Conservation (phyloP, 768 basidiomycete species). For the Leccinellum rugosiceps region DNA sequence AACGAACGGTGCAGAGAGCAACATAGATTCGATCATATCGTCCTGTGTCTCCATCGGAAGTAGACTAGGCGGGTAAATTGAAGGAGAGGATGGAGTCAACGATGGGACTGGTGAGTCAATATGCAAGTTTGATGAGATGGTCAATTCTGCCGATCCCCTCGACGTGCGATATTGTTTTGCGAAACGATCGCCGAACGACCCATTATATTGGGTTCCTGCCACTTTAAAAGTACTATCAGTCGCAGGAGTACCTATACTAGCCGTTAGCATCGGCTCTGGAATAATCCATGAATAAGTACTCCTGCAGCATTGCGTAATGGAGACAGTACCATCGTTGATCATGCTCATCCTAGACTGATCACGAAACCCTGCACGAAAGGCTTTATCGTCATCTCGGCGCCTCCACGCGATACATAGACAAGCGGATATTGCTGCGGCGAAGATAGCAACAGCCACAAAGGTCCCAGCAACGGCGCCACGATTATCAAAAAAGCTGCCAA, state of each 20-base stretch:
- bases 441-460: constrained; percentile 67
- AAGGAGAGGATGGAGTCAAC: constrained; percentile 44
- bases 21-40: constrained; percentile 16
- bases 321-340: constrained; percentile 15
- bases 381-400: constrained; percentile 31
- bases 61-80: constrained; percentile 47
- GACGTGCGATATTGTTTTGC: constrained; percentile 13
- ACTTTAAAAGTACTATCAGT: background rate
- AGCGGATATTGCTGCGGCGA: constrained; percentile 43
- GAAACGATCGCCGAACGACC: background rate
- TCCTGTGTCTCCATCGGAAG: constrained; percentile 29
- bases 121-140: constrained; percentile 22
- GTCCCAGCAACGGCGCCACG: constrained; percentile 68
- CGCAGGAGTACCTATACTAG: background rate
- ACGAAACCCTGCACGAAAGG: constrained; percentile 33
- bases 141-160: constrained; percentile 12
- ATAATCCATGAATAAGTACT: background rate
- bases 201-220: background rate
- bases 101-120: constrained; percentile 18
- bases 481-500: constrained; percentile 58
- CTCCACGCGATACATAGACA: constrained; percentile 37
- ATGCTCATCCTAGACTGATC: constrained; percentile 25
- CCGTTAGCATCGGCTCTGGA: background rate
- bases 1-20: background rate
- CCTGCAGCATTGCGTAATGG: constrained; percentile 2